Evolutionary conservation across 352 stramenopile genomes (phyloP).

Genomic region (Peronospora farinosa): DNA sequence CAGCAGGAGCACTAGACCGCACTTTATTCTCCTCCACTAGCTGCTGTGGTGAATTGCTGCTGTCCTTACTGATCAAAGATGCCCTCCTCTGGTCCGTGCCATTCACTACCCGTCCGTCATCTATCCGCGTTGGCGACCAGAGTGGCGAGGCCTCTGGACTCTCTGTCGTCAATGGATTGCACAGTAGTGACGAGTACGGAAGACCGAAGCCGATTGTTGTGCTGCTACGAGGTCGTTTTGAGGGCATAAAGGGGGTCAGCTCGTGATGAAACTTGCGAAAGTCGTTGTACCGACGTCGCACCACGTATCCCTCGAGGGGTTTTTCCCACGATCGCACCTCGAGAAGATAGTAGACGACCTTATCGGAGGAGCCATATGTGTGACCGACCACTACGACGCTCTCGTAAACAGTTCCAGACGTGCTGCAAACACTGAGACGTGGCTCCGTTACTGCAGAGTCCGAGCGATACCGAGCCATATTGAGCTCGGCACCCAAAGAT

Average conservation of each 20-base stretch:
- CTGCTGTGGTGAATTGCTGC: constrained; percentile 12
- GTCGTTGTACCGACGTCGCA: constrained; percentile 71
- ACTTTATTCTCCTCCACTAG: constrained; percentile 26
- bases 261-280: constrained; percentile 59
- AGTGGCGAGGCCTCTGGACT: constrained; percentile 39
- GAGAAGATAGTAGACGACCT: constrained; percentile 71
- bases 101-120: constrained; percentile 19
- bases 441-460: constrained; percentile 31
- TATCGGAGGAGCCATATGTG: constrained; percentile 44
- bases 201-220: constrained; percentile 24
- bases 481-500: constrained; percentile 23
- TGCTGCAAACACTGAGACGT: constrained; percentile 58
- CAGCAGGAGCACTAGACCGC: constrained; percentile 20
- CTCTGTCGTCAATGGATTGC: constrained; percentile 31
- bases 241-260: constrained; percentile 49
- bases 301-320: constrained; percentile 73
- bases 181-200: constrained; percentile 48
- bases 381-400: constrained; percentile 66
- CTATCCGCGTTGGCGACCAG: constrained; percentile 39
- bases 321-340: constrained; percentile 66
- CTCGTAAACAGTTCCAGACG: constrained; percentile 63
- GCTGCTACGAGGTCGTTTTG: constrained; percentile 22
- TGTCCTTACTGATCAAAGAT: constrained; percentile 27
- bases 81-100: constrained; percentile 17
- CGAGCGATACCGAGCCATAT: constrained; percentile 28